Conservation (phyloP, 495 filamentous ascomycete genomes). For the Geopyxis carbonaria region DNA sequence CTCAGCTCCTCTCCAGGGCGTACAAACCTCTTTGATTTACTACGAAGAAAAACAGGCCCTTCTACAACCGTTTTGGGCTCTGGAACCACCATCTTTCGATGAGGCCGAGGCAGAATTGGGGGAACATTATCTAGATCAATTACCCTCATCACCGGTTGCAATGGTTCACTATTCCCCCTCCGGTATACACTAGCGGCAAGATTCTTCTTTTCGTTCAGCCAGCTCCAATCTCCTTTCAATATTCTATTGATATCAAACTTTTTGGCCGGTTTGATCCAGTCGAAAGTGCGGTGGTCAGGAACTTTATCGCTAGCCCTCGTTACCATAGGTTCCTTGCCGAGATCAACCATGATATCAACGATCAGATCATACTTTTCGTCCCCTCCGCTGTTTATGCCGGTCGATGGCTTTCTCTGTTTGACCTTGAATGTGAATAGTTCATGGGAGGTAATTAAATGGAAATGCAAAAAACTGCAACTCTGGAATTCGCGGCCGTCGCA, state of each 20-base stretch:
- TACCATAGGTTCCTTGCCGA: constrained; percentile 16
- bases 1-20: constrained; percentile 19
- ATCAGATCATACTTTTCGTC: constrained; percentile 10
- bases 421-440: constrained; percentile 20
- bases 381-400: constrained; percentile 5
- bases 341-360: constrained; percentile 19
- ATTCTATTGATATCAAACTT: constrained; percentile 14
- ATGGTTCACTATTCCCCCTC: constrained; percentile 6
- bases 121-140: constrained; percentile 15
- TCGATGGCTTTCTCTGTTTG: constrained; percentile 9
- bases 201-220: constrained; percentile 20
- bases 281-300: constrained; percentile 21
- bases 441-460: constrained; percentile 20
- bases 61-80: constrained; percentile 9
- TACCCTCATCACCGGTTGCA: constrained; percentile 3
- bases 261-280: constrained; percentile 20
- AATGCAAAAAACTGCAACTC: constrained; percentile 13
- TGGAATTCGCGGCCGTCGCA: constrained; percentile 22
- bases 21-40: constrained; percentile 21
- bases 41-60: constrained; percentile 19
- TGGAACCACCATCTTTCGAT: constrained; percentile 16
- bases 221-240: constrained; percentile 21
- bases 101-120: constrained; percentile 9
- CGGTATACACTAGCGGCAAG: constrained; percentile 6
- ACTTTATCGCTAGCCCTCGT: constrained; percentile 20